Evolutionary conservation across 2,329 filamentous ascomycete species (phyloP), one percentile per base, ranked within the genome.

Genomic region (Sporothrix humicola): DNA sequence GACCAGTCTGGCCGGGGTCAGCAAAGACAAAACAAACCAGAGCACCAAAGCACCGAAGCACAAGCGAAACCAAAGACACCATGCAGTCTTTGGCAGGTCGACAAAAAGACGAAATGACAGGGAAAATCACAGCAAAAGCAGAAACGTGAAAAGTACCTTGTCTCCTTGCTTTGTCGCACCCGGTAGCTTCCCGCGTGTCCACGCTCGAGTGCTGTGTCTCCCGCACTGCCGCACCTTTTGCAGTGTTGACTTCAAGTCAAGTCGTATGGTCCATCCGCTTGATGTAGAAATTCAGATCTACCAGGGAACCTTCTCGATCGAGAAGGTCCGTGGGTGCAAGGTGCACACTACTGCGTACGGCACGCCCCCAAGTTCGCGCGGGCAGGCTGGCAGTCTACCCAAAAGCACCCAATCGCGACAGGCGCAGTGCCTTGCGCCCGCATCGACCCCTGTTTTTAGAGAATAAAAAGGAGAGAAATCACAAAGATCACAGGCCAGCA

Each of bases 251-350:
- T 26, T 26, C 1, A 26, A 26, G 23, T 3, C 23, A 37, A 37
- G 3, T 66, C 61, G 61, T 46, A 65, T n/a, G 37, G n/a, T n/a
- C 9, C 12, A 10, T 31, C 31, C 17, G 42, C 48, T 15, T 54
- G 59, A 65, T 23, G 20, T 26, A 26, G 61, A 44, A 66, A 69
- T 69, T 69, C 50, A 20, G 66, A 69, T 69, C 69, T 59, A 23
- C 69, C 37, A 71, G 13, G n/a, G 54, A 48, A 71, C 69, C 69
- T 71, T 59, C 69, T 71, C 52, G n/a, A 71, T 71, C 69, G 23
- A 71, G 69, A 71, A 71, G 69, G 69, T 71, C 66, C 50, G 17
- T 69, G 31, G 46, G 26, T n/a, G 37, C 59, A 46, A 26, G 23
- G 23, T 26, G 23, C 23, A 26, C 23, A 26, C 23, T 26, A 26